These are phyloP conservation scores for Plantago major DNA, from an alignment of 257 asterid species.

Conservation along the genomic window DNA sequence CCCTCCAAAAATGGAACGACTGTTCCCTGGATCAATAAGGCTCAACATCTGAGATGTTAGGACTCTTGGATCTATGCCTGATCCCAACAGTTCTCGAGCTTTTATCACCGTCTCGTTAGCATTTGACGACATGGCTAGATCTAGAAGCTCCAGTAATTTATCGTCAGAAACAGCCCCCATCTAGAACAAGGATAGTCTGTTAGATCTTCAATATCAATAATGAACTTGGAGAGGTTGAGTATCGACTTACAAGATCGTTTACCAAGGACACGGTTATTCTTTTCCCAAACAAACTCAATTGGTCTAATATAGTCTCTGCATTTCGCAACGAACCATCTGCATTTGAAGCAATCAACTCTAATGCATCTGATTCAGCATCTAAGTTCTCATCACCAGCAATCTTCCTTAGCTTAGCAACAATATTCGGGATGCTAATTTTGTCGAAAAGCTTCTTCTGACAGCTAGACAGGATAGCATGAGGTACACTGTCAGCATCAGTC, in stretches of 20 bases:
- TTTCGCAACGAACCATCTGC: conserved; percentile 92
- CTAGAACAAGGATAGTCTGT: conserved; percentile 28
- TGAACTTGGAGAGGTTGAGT: conserved; percentile 9
- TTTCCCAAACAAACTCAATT: conserved; percentile 84
- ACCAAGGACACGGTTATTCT: conserved; percentile 75
- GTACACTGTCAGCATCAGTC: conserved; percentile 73
- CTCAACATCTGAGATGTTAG: conserved; percentile 89
- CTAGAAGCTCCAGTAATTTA: conserved; percentile 78
- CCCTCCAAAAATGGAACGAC: conserved; percentile 43
- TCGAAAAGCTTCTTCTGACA: conserved; percentile 80
- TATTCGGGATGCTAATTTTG: conserved; percentile 63
- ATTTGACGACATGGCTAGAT: conserved; percentile 89
- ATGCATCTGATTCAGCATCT: conserved; percentile 72
- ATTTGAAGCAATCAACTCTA: conserved; percentile 78
- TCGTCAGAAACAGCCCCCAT: conserved; percentile 96
- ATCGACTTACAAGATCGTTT: conserved; percentile 82
- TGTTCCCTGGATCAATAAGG: conserved; percentile 52
- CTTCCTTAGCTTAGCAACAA: conserved; percentile 64
- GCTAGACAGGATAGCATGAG: conserved; percentile 70
- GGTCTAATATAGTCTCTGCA: conserved; percentile 94
- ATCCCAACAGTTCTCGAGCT: conserved; percentile 80
- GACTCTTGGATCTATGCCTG: conserved; percentile 81
- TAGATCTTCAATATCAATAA: neutral
- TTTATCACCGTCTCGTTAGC: conserved; percentile 83
- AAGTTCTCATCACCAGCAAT: conserved; percentile 57